Percentiles rank a stretch among this genome's conserved stretches.
phyloP scores from a whole-genome alignment of 108 stramenopile species.

The Craspedostauros australis region DNA sequence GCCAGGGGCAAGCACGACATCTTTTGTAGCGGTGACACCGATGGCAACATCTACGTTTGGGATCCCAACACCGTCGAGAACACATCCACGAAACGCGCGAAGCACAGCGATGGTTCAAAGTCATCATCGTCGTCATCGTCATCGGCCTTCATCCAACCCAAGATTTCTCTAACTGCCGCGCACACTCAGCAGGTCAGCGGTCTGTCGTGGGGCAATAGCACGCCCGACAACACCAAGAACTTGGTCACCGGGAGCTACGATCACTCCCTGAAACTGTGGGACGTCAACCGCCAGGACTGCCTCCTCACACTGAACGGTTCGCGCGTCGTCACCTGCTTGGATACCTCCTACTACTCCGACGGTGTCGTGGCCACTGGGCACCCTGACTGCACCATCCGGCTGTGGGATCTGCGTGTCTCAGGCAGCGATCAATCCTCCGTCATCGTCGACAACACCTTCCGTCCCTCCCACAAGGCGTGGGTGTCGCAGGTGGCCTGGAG shows the following conservation, averaged over 20 bases:
- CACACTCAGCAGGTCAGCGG: conserved; percentile 76
- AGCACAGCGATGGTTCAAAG: conserved; percentile 8
- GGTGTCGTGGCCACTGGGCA: conserved; percentile 73
- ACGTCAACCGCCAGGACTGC: conserved; percentile 67
- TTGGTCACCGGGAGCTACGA: conserved; percentile 80
- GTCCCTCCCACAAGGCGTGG: conserved; percentile 86
- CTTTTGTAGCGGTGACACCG: conserved; percentile 83
- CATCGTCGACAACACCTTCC: conserved; percentile 27
- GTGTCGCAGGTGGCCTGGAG: conserved; percentile 78
- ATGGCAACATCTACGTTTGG: conserved; percentile 69
- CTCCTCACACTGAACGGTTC: conserved; percentile 76
- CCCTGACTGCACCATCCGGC: conserved; percentile 79
- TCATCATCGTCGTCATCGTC: conserved; percentile 5
- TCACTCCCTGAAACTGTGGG: conserved; percentile 72
- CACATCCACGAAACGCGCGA: conserved; percentile 6
- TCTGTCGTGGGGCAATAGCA: conserved; percentile 47
- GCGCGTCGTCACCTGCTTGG: conserved; percentile 61
- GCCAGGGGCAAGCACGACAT: too few relatives aligned
- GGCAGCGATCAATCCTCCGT: conserved; percentile 5
- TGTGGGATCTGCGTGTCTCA: conserved; percentile 45
- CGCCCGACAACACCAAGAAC: neutral
- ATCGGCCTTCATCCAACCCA: conserved; percentile 27
- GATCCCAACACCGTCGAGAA: conserved; percentile 1
- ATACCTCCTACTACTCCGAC: conserved; percentile 64
- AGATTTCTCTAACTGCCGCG: conserved; percentile 32